Evolutionary conservation across 2,329 filamentous ascomycete species (phyloP).

Genomic region (Acrocalymma vagum): DNA sequence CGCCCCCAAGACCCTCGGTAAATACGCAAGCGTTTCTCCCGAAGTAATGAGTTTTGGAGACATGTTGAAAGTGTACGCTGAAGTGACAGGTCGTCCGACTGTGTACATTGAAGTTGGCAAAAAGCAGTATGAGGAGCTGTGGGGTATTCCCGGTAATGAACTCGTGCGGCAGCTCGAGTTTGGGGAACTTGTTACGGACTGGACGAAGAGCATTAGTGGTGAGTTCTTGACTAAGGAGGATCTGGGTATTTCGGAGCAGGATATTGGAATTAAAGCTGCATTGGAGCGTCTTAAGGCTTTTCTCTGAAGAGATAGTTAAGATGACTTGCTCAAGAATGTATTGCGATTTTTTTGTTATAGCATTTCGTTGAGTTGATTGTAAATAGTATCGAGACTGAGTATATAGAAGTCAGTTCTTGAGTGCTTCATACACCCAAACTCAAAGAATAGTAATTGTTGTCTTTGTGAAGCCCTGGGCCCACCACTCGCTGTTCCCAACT

Average conservation of each 20-base stretch:
- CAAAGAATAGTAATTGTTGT: too few relatives aligned
- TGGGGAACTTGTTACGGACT: conserved; percentile 16
- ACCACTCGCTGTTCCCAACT: too few relatives aligned
- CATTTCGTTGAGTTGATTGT: too few relatives aligned
- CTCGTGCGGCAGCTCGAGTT: conserved; percentile 21
- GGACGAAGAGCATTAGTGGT: conserved; percentile 8
- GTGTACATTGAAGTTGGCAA: conserved; percentile 15
- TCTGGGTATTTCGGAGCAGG: conserved; percentile 20
- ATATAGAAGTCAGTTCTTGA: too few relatives aligned
- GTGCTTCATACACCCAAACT: too few relatives aligned
- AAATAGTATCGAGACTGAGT: too few relatives aligned
- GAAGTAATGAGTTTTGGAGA: conserved; percentile 18
- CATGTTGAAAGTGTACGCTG: conserved; percentile 19
- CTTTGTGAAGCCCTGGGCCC: too few relatives aligned
- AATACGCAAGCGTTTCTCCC: conserved; percentile 16
- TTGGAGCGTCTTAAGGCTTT: conserved; percentile 13
- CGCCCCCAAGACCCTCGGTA: conserved; percentile 14
- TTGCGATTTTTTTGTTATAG: too few relatives aligned
- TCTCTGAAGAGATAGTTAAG: not conserved
- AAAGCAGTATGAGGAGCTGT: conserved; percentile 18
- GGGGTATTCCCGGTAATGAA: conserved; percentile 22
- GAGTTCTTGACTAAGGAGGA: conserved; percentile 17
- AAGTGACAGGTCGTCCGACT: conserved; percentile 23
- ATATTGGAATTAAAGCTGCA: conserved; percentile 15
- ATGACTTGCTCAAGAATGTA: too few relatives aligned